These are phyloP conservation scores for Mucuna pruriens DNA, from an alignment of 306 rosid species.

Conservation along the genomic window DNA sequence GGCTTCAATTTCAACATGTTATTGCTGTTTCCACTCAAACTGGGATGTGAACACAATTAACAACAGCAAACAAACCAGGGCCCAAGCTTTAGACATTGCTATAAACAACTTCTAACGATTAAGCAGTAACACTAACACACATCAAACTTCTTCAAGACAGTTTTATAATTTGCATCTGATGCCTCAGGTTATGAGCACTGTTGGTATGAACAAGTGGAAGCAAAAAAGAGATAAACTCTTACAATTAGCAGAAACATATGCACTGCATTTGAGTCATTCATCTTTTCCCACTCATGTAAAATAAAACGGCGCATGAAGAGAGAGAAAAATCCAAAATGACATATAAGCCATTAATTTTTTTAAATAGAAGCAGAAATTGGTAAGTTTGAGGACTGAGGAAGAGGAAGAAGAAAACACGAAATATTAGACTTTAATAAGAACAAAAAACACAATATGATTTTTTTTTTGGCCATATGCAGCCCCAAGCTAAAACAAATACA, in stretches of 20 bases:
- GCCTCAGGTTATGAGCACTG: neutral
- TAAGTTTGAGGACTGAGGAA: neutral
- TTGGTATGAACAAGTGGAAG: neutral
- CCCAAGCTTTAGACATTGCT: conserved; percentile 66
- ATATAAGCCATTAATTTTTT: neutral
- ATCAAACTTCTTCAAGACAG: neutral
- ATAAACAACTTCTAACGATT: conserved; percentile 32
- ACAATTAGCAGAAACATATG: neutral
- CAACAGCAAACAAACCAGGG: conserved; percentile 61
- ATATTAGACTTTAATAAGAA: neutral
- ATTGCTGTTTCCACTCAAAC: conserved; percentile 72
- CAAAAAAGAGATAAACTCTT: neutral
- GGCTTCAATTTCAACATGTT: conserved; percentile 53
- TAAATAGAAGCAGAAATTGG: neutral
- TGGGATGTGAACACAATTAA: conserved; percentile 64
- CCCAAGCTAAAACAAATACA: too few relatives aligned
- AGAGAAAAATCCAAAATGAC: neutral
- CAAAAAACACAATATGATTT: too few relatives aligned
- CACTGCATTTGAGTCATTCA: neutral
- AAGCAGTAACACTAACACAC: neutral
- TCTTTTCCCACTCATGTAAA: neutral
- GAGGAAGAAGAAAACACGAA: neutral
- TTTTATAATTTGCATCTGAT: neutral
- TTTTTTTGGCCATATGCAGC: too few relatives aligned
- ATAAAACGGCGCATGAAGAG: neutral